Evolutionary conservation across 805 yeast genomes (phyloP), one percentile per base, ranked within the genome.

Genomic region (Cephaloascus albidus): DNA sequence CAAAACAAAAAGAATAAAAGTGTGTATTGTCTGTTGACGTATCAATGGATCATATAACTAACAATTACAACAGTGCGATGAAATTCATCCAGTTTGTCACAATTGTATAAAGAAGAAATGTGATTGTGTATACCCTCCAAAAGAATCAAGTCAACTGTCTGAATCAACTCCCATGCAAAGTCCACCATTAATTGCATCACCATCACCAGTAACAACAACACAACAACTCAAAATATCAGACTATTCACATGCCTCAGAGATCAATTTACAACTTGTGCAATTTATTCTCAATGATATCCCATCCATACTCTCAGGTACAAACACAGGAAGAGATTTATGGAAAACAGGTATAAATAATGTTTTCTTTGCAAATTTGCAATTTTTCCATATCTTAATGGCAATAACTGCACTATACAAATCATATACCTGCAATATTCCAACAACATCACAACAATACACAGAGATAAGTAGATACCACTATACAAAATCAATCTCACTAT

Each of bases 61-160:
- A n/a, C n/a, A n/a, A n/a, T n/a, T n/a, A n/a, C n/a, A n/a, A n/a
- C 46, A 48, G 27, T 48, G 52, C 37, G 49, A 48, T 42, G 52
- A 48, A 28, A 32, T n/a, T 5, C 46, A 35, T 18, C 47, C 50
- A 3, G 42, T 40, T 18, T 48, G 52, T 35, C 42, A 39, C 12
- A 34, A 41, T 4, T 48, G 52, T 30, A 36, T 39, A 4, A 43
- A 33, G 19, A 40, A 43, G 23, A 37, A 38, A 33, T 33, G 40
- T 14, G 47, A 43, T 12, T 48, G 52, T 37, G 40, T 48, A 4
- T 48, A 50, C 49, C 52, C 52, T 18, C n/a, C n/a, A n/a, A n/a
- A n/a, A n/a, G n/a, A n/a, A n/a, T n/a, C n/a, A n/a, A n/a, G n/a
- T n/a, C n/a, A n/a, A n/a, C n/a, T n/a, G n/a, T n/a, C n/a, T n/a